Percentiles rank a stretch among this genome's conserved stretches.
These are phyloP conservation scores for Nothophaeocryptopus gaeumannii DNA, from an alignment of 2,329 filamentous ascomycete genomes.

Conservation along the genomic window DNA sequence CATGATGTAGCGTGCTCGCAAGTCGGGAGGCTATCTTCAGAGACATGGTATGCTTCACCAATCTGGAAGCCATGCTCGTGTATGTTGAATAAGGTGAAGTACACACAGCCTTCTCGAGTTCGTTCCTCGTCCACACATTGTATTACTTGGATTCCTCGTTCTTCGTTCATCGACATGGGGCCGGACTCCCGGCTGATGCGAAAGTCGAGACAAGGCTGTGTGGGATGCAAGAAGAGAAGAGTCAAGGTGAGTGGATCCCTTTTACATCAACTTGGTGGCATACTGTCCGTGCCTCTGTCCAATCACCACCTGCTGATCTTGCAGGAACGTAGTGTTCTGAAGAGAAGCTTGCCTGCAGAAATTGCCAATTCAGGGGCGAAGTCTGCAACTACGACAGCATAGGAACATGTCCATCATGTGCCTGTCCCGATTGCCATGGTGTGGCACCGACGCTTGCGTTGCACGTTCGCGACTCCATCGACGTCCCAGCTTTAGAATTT, in stretches of 20 bases:
- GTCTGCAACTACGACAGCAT: constrained; percentile 5
- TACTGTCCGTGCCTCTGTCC: too few species aligned
- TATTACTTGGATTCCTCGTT: too few species aligned
- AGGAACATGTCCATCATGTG: constrained; percentile 1
- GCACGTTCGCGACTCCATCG: not conserved
- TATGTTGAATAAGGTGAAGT: too few species aligned
- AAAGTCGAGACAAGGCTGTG: constrained; percentile 6
- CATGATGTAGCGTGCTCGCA: too few species aligned
- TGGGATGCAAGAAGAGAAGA: constrained; percentile 4
- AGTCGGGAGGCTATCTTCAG: too few species aligned
- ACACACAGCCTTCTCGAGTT: too few species aligned
- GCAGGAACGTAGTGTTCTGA: constrained; percentile 2
- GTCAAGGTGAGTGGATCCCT: not conserved
- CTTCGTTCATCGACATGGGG: too few species aligned
- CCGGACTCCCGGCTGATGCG: too few species aligned
- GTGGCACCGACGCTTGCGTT: not conserved
- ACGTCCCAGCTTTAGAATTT: constrained; percentile 5
- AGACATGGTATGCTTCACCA: too few species aligned
- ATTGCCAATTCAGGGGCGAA: constrained; percentile 6
- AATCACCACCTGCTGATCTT: not conserved
- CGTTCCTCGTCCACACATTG: too few species aligned
- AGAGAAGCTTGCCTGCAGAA: constrained; percentile 3
- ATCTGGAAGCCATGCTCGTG: too few species aligned
- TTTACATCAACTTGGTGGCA: too few species aligned
- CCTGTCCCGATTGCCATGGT: constrained; percentile 6